phyloP scores from a whole-genome alignment of 2,329 filamentous ascomycete species.

The Ascochyta rabiei region DNA sequence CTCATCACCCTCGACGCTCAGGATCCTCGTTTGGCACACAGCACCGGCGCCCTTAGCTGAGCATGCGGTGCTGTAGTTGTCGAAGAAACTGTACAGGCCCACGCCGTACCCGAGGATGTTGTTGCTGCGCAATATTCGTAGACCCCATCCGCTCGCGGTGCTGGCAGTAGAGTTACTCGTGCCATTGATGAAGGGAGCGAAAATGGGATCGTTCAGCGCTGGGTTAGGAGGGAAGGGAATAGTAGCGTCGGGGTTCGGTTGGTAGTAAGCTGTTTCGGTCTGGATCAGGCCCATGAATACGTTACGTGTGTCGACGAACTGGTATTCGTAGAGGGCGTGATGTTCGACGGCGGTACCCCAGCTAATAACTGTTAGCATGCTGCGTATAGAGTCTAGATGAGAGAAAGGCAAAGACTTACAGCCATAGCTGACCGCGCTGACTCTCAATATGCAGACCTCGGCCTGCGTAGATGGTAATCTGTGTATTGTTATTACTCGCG shows the following conservation, averaged over 20 bases:
- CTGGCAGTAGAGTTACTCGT: conserved; percentile 23
- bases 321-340: conserved; percentile 75
- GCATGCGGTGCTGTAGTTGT: conserved; percentile 61
- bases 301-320: conserved; percentile 76
- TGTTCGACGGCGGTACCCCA: conserved; percentile 74
- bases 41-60: conserved; percentile 33
- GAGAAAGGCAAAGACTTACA: conserved; percentile 65
- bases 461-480: conserved; percentile 85
- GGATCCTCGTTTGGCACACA: conserved; percentile 57
- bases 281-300: conserved; percentile 85
- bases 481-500: conserved; percentile 63
- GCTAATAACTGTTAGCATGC: conserved; percentile 14
- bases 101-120: conserved; percentile 66
- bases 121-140: conserved; percentile 64
- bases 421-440: conserved; percentile 46
- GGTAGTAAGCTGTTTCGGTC: conserved; percentile 85
- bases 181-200: conserved; percentile 61
- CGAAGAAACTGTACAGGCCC: conserved; percentile 72
- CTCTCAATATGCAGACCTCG: conserved; percentile 78
- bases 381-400: not conserved
- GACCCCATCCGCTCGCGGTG: conserved; percentile 64
- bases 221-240: conserved; percentile 67
- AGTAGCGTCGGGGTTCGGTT: conserved; percentile 77
- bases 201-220: conserved; percentile 71
- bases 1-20: conserved; percentile 53